A percentile compares a stretch with the other conserved stretches of the same genome.
These are phyloP conservation scores for Podila epigama DNA, from an alignment of 192 early-diverging fungal genomes.

Conservation along the genomic window DNA sequence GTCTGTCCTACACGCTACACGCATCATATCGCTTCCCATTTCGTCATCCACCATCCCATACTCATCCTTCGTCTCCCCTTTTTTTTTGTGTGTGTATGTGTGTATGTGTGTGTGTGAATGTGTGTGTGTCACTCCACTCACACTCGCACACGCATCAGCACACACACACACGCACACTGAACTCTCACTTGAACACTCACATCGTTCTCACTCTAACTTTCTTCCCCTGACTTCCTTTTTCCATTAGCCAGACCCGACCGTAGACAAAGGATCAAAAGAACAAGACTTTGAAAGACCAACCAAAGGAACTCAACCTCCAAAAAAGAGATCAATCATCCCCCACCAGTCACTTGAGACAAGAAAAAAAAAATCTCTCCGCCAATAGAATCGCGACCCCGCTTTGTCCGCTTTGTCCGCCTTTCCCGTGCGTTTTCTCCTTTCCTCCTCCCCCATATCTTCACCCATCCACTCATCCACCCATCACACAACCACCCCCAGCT, in stretches of 20 bases:
- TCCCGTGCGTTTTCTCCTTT: background rate
- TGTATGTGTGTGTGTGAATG: background rate
- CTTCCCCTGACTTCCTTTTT: too few relatives aligned
- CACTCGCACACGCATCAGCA: background rate
- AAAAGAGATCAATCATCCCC: too few relatives aligned
- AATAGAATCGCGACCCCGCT: slow-evolving; percentile 1
- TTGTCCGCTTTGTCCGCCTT: too few relatives aligned
- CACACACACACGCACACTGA: background rate
- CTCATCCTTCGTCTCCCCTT: background rate
- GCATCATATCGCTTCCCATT: background rate
- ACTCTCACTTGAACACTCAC: background rate
- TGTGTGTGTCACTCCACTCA: background rate
- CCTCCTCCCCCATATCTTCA: too few relatives aligned
- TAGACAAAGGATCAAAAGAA: too few relatives aligned
- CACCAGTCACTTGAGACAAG: background rate
- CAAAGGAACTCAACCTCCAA: background rate
- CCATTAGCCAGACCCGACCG: too few relatives aligned
- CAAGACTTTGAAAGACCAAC: too few relatives aligned
- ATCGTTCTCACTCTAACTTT: too few relatives aligned
- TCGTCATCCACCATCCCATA: background rate
- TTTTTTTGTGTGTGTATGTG: background rate
- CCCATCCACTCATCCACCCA: too few relatives aligned
- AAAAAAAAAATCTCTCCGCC: background rate
- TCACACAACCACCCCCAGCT: too few relatives aligned
- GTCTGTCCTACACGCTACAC: background rate